Base-by-base conservation (phyloP, 345 rosid genomes). In the Psidium friedrichsthalianum region DNA sequence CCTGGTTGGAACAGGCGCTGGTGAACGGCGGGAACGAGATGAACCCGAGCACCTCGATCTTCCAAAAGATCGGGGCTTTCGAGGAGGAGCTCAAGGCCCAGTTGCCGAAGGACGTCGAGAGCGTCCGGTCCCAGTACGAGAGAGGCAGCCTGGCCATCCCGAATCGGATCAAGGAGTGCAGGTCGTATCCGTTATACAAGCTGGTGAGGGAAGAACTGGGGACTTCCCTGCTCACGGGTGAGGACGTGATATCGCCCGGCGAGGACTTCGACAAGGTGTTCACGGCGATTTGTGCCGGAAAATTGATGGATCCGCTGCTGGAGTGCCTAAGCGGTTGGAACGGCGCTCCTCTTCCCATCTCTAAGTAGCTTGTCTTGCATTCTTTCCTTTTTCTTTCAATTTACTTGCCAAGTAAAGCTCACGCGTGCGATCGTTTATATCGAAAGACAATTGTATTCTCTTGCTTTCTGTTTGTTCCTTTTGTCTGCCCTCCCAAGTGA, bases 241-340 rank as follows among this genome's bases (percentile, higher is more conserved):
- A 89, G 81, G 84, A 86, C 49, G 85, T 69, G 5, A 56, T 82
- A 27, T 89, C 90, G 5, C 91, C 91, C 0, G 91, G 89, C 1
- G 91, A 89, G 86, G 89, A 89, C 64, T 76, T 87, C 47, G 88
- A 89, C 57, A 89, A 89, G 89, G 88, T 89, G 40, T 86, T 86
- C 80, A 74, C 86, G 0, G 91, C 91, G 9, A 82, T 89, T 36
- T 86, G 89, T 21, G 47, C 83, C 12, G 91, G 91, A 27, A 86
- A 84, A 61, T 40, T 89, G 56, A 84, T 87, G 9, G 90, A 89
- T 53, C 90, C 89, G 15, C 61, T 89, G 74, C 82, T 89, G 83
- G 89, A 87, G 40, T 87, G 88, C 85, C 83, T 89, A 42, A 82
- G 83, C 59, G 89, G 82, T 1, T 89, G 90, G 90, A 82, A 87